Conservation (phyloP, 768 basidiomycete species). For the Lentinus brumalis region DNA sequence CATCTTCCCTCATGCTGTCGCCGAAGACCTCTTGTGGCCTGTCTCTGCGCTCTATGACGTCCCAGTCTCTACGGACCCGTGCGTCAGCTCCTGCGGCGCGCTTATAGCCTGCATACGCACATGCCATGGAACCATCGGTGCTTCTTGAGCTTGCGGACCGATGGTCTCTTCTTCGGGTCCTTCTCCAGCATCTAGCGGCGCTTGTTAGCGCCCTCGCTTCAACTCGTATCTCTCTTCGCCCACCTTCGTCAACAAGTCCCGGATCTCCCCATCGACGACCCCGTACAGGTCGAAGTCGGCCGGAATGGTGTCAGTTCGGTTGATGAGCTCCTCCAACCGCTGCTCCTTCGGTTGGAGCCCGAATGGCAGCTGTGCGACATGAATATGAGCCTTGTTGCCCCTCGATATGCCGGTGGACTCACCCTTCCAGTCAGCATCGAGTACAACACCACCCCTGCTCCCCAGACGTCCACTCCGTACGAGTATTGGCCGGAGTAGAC, state of each 20-base stretch:
- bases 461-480: slow-evolving; percentile 48
- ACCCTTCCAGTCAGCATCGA: slow-evolving; percentile 27
- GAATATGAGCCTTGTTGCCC: neutral
- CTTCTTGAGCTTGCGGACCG: slow-evolving; percentile 16
- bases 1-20: neutral
- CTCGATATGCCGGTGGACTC: neutral
- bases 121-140: slow-evolving; percentile 17
- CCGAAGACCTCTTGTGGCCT: neutral
- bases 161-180: slow-evolving; percentile 15
- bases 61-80: slow-evolving; percentile 1
- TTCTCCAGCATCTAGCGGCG: slow-evolving; percentile 22
- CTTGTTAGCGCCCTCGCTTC: neutral
- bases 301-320: slow-evolving; percentile 9
- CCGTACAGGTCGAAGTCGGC: slow-evolving; percentile 11
- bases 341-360: slow-evolving; percentile 16
- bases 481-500: slow-evolving; percentile 46
- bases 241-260: slow-evolving; percentile 20
- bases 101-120: neutral
- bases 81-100: neutral
- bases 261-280: slow-evolving; percentile 4
- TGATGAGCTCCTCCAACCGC: slow-evolving; percentile 13
- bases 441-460: slow-evolving; percentile 43
- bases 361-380: slow-evolving; percentile 12
- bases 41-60: neutral
- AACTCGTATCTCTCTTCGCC: neutral